Evolutionary conservation across 768 basidiomycete species (phyloP).

Genomic region (Leucocoprinus birnbaumii): DNA sequence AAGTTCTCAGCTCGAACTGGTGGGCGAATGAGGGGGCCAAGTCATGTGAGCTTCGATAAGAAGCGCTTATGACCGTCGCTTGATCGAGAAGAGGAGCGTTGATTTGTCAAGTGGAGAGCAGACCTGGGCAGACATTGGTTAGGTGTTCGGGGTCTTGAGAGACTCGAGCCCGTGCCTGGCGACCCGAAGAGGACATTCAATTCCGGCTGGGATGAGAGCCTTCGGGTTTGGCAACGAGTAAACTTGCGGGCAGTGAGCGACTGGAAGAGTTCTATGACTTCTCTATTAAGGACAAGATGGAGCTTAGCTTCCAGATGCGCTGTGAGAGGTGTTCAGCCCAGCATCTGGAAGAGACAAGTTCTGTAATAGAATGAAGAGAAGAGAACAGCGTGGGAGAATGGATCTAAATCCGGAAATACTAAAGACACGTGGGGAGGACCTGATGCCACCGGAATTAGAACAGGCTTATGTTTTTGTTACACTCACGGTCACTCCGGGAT

Average conservation of each 20-base stretch:
- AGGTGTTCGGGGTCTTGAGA: conserved; percentile 7
- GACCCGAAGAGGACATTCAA: conserved; percentile 1
- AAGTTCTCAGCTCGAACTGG: too few species aligned
- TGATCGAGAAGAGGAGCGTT: not conserved
- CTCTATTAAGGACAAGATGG: not conserved
- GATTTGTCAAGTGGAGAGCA: not conserved
- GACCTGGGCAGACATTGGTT: not conserved
- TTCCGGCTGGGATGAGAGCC: not conserved
- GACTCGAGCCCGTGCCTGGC: conserved; percentile 2
- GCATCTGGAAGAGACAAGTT: not conserved
- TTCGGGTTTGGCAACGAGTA: conserved; percentile 1
- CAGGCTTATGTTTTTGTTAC: conserved; percentile 10
- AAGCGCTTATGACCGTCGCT: not conserved
- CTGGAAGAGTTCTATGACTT: too few species aligned
- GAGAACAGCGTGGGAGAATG: conserved; percentile 1
- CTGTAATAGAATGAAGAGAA: not conserved
- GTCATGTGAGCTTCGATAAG: not conserved
- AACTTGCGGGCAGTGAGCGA: not conserved
- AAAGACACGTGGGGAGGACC: conserved; percentile 10
- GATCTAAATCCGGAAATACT: conserved; percentile 6
- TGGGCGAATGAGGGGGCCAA: not conserved
- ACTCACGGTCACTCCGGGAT: conserved; percentile 14
- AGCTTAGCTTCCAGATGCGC: not conserved
- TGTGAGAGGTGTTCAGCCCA: not conserved
- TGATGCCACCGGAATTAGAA: conserved; percentile 8